These are phyloP conservation scores for Trifolium repens DNA, from an alignment of 306 rosid genomes.

Conservation along the genomic window DNA sequence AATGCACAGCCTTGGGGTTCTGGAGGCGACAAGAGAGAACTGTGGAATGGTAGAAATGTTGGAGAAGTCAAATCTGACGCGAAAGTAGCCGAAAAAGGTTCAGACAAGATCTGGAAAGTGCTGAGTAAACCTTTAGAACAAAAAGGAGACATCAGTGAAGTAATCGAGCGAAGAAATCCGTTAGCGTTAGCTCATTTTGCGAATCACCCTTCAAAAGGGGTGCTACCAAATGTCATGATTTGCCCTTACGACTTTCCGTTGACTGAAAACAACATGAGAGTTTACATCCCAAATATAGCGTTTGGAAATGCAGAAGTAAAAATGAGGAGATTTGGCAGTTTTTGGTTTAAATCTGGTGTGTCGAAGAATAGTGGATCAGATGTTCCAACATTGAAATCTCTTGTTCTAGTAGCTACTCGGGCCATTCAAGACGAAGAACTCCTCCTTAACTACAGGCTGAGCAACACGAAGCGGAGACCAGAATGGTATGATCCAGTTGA, in stretches of 20 bases:
- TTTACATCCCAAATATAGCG: slow-evolving; percentile 72
- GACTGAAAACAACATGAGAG: slow-evolving; percentile 68
- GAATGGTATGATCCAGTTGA: slow-evolving; percentile 84
- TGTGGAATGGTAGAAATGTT: slow-evolving; percentile 58
- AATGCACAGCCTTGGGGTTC: slow-evolving; percentile 88
- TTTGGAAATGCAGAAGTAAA: slow-evolving; percentile 73
- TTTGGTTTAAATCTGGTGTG: slow-evolving; percentile 85
- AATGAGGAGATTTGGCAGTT: slow-evolving; percentile 79
- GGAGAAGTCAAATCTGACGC: slow-evolving; percentile 39
- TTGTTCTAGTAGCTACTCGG: slow-evolving; percentile 78
- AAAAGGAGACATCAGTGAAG: slow-evolving; percentile 48
- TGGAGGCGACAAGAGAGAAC: slow-evolving; percentile 67
- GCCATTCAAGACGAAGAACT: slow-evolving; percentile 80
- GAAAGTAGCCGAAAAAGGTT: slow-evolving; percentile 60
- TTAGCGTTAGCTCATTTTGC: slow-evolving; percentile 92
- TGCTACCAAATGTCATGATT: slow-evolving; percentile 84
- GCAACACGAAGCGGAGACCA: slow-evolving; percentile 79
- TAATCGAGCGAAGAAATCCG: slow-evolving; percentile 83
- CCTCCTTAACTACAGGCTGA: slow-evolving; percentile 83
- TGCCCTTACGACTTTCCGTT: slow-evolving; percentile 94
- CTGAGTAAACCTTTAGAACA: slow-evolving; percentile 83
- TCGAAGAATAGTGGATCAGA: slow-evolving; percentile 50
- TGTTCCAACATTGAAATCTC: slow-evolving; percentile 66
- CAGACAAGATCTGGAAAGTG: slow-evolving; percentile 70
- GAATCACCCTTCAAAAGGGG: slow-evolving; percentile 81